phyloP scores from a whole-genome alignment of 257 asterid genomes.

The Solanum bulbocastanum region DNA sequence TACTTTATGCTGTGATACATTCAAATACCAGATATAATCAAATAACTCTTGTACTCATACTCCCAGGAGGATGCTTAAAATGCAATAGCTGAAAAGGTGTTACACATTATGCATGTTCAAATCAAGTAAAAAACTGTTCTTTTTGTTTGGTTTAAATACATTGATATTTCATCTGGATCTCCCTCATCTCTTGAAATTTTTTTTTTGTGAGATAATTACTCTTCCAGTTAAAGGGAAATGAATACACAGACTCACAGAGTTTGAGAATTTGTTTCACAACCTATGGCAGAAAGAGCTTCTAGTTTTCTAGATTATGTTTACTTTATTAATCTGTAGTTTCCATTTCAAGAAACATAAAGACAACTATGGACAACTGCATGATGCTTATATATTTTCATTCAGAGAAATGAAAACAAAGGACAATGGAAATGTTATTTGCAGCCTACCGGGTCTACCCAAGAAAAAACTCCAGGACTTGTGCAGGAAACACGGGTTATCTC shows the following conservation, averaged over 20 bases:
- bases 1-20: neutral
- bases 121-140: neutral
- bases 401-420: neutral
- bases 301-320: neutral
- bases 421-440: neutral
- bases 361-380: neutral
- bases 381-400: neutral
- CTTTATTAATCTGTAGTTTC: neutral
- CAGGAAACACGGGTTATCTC: constrained; percentile 3
- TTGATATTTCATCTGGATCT: neutral
- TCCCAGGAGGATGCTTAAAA: neutral
- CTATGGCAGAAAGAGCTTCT: neutral
- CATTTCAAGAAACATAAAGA: neutral
- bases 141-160: neutral
- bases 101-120: neutral
- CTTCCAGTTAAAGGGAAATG: neutral
- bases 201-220: neutral
- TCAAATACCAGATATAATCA: neutral
- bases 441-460: neutral
- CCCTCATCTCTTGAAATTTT: neutral
- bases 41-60: neutral
- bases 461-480: constrained; percentile 4
- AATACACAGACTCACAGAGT: neutral
- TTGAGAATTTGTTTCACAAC: neutral
- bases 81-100: neutral